A percentile compares a stretch with the other conserved stretches of the same genome.
phyloP scores from a whole-genome alignment of 306 rosid genomes.

The Pterocarpus macrocarpus region DNA sequence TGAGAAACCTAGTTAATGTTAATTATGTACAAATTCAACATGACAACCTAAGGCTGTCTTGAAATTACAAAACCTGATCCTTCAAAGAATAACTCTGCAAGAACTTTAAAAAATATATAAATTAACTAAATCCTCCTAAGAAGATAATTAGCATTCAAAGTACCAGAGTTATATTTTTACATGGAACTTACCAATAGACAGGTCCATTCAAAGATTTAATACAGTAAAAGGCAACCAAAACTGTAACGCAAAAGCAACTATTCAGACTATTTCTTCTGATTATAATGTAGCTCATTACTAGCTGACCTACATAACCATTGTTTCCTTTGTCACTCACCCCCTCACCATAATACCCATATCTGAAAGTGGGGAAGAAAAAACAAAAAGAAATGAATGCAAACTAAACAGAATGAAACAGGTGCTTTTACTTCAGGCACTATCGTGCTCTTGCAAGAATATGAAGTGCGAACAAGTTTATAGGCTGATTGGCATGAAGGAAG shows the following conservation, averaged over 20 bases:
- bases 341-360: not conserved
- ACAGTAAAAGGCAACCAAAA: not conserved
- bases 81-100: not conserved
- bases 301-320: not conserved
- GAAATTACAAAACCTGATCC: not conserved
- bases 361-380: not conserved
- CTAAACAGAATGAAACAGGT: not conserved
- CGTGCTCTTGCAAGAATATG: conserved; percentile 15
- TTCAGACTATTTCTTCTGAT: not conserved
- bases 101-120: not conserved
- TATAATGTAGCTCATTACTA: conserved; percentile 12
- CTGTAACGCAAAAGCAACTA: not conserved
- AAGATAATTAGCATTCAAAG: not conserved
- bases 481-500: not conserved
- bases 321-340: no score
- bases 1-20: not conserved
- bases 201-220: not conserved
- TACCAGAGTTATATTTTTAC: not conserved
- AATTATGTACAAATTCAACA: not conserved
- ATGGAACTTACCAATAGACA: not conserved
- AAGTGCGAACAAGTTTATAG: not conserved
- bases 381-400: not conserved
- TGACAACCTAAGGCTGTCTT: conserved; percentile 8
- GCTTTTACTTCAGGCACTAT: not conserved
- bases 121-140: not conserved